Percentiles rank a stretch among this genome's conserved stretches.
Evolutionary conservation across 306 rosid genomes (phyloP).

Genomic region (Abrus pulchellus): DNA sequence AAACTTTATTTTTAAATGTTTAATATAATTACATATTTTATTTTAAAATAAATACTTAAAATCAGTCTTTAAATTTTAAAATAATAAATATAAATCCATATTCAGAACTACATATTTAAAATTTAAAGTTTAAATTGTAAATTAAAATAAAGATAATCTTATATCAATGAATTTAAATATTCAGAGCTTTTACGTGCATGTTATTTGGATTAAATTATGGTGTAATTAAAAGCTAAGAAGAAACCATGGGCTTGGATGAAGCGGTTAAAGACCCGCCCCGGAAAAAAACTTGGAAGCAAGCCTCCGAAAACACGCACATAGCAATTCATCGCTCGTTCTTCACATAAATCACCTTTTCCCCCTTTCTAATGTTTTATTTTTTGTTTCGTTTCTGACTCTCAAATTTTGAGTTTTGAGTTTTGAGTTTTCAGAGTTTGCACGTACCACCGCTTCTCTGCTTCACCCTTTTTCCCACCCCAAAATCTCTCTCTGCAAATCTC

Average conservation of each 20-base stretch:
- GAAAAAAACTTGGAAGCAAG: not conserved
- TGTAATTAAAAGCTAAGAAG: not conserved
- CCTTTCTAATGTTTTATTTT: not conserved
- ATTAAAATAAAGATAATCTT: too few species aligned
- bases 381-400: slow-evolving; percentile 12
- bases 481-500: slow-evolving; percentile 36
- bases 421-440: slow-evolving; percentile 38
- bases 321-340: not conserved
- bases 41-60: too few species aligned
- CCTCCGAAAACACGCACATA: slow-evolving; percentile 6
- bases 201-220: too few species aligned
- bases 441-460: slow-evolving; percentile 39
- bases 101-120: too few species aligned
- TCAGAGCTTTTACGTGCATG: too few species aligned
- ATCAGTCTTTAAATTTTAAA: too few species aligned
- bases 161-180: too few species aligned
- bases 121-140: too few species aligned
- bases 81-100: too few species aligned
- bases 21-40: too few species aligned
- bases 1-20: too few species aligned
- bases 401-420: slow-evolving; percentile 41
- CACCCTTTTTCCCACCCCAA: not conserved
- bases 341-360: slow-evolving; percentile 23
- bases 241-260: slow-evolving; percentile 14
- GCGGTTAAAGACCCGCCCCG: not conserved